phyloP scores from a whole-genome alignment of 768 basidiomycete genomes.

The Trametopsis cervina region DNA sequence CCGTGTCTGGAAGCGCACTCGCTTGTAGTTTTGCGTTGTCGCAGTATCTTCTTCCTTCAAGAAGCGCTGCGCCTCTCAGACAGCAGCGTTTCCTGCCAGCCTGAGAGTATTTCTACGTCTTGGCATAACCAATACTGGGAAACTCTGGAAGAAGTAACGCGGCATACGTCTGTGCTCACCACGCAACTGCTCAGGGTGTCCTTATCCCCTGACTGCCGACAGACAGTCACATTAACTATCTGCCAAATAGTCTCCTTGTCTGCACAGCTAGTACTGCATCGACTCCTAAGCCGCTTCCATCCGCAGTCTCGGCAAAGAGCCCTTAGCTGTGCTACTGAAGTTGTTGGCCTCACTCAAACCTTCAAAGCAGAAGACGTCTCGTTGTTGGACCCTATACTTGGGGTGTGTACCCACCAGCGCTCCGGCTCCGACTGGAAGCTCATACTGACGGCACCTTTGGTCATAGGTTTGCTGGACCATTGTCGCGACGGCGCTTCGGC shows the following conservation, averaged over 20 bases:
- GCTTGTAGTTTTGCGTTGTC: constrained; percentile 4
- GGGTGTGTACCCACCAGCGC: constrained; percentile 9
- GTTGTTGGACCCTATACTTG: constrained; percentile 19
- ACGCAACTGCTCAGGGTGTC: constrained; percentile 18
- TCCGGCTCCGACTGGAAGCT: background rate
- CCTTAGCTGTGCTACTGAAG: constrained; percentile 17
- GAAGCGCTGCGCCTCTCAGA: constrained; percentile 9
- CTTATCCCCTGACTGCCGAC: constrained; percentile 13
- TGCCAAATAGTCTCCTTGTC: constrained; percentile 18
- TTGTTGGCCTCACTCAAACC: constrained; percentile 18
- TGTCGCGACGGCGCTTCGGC: constrained; percentile 17
- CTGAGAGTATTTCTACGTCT: constrained; percentile 1
- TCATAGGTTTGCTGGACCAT: constrained; percentile 20
- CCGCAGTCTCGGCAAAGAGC: constrained; percentile 17
- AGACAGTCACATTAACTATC: constrained; percentile 18
- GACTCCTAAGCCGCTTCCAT: constrained; percentile 16
- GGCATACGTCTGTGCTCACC: constrained; percentile 14
- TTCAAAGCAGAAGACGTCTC: constrained; percentile 20
- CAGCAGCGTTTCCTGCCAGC: background rate
- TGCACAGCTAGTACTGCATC: constrained; percentile 19
- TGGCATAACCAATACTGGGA: constrained; percentile 21
- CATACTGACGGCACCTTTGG: background rate
- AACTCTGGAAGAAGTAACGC: constrained; percentile 16
- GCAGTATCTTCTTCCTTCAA: constrained; percentile 3
- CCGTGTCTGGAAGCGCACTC: constrained; percentile 9